A percentile compares a stretch with the other conserved stretches of the same genome.
phyloP scores from a whole-genome alignment of 768 basidiomycete genomes.

The Termitomyces sp. region DNA sequence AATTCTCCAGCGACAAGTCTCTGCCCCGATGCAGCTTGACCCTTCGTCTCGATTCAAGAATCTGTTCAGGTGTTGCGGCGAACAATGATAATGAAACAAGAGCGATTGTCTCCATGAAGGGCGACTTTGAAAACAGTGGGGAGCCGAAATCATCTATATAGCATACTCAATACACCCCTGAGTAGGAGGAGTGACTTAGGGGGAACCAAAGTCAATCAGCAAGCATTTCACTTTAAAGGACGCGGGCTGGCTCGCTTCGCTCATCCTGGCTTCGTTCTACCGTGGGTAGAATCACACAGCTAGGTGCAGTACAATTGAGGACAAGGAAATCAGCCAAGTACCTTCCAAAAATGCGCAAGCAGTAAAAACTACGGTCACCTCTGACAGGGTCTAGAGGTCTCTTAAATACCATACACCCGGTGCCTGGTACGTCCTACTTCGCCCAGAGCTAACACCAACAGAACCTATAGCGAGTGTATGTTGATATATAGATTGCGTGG shows the following conservation, averaged over 20 bases:
- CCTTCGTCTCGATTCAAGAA: constrained; percentile 31
- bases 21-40: constrained; percentile 37
- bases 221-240: too few species aligned
- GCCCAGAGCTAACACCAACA: neutral
- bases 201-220: neutral
- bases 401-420: neutral
- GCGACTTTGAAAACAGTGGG: neutral
- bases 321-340: too few species aligned
- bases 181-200: neutral
- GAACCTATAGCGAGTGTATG: neutral
- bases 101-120: neutral
- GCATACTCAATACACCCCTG: neutral
- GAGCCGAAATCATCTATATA: neutral
- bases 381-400: too few species aligned
- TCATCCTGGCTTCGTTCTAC: too few species aligned
- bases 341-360: too few species aligned
- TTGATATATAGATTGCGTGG: neutral
- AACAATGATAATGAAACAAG: constrained; percentile 33
- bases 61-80: constrained; percentile 42
- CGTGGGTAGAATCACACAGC: too few species aligned
- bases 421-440: neutral
- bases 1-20: constrained; percentile 37
- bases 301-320: too few species aligned
- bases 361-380: too few species aligned
- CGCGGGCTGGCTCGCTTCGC: too few species aligned